A percentile compares a stretch with the other conserved stretches of the same genome.
phyloP scores from a whole-genome alignment of 768 basidiomycete species.

The Sistotremastrum suecicum region DNA sequence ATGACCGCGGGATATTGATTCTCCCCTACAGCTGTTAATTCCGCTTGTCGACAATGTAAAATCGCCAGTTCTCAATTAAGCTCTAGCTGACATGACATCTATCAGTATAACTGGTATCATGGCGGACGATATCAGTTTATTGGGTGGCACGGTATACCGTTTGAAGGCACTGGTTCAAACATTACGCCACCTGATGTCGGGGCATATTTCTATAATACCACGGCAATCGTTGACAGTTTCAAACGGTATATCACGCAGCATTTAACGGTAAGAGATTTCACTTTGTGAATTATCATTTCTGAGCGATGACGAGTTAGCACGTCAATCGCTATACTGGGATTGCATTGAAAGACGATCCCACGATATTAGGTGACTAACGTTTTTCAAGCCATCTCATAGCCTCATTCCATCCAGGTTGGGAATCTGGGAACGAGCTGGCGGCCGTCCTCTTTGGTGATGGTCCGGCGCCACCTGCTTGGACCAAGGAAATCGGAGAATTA shows the following conservation, averaged over 20 bases:
- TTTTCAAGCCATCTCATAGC: neutral
- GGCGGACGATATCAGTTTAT: constrained; percentile 20
- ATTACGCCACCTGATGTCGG: constrained; percentile 13
- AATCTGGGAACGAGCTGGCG: constrained; percentile 16
- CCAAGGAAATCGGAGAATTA: constrained; percentile 10
- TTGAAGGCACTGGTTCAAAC: constrained; percentile 11
- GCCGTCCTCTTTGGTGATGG: constrained; percentile 13
- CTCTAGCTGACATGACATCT: neutral
- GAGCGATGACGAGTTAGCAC: constrained; percentile 5
- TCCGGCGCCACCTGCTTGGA: constrained; percentile 15
- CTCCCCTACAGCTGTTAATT: constrained; percentile 2
- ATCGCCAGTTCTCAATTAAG: neutral
- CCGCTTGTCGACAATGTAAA: constrained; percentile 8
- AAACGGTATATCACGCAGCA: constrained; percentile 14
- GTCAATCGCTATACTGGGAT: constrained; percentile 15
- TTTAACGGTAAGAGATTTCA: constrained; percentile 11
- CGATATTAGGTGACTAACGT: constrained; percentile 9
- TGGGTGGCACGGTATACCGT: constrained; percentile 8
- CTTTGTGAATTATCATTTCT: constrained; percentile 1
- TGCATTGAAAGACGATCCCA: constrained; percentile 15
- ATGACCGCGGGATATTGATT: neutral
- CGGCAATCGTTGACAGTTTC: constrained; percentile 11
- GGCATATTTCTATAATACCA: constrained; percentile 14
- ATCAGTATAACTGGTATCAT: constrained; percentile 12
- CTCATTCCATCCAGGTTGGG: constrained; percentile 9